Conservation (phyloP, 257 asterid species). For the Dorcoceras hygrometricum region DNA sequence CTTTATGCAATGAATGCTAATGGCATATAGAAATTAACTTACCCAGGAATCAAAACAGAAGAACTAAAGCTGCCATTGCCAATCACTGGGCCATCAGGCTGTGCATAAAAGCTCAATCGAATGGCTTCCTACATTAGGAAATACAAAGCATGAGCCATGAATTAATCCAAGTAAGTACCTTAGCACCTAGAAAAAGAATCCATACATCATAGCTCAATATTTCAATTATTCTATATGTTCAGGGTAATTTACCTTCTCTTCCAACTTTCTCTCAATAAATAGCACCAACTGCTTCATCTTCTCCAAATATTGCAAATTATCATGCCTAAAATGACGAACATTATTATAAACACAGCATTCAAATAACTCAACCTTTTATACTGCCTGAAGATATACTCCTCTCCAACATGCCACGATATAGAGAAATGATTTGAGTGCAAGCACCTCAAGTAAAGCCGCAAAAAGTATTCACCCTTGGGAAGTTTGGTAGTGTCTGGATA, state of each 20-base stretch:
- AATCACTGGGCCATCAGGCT: slow-evolving; percentile 91
- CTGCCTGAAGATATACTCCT: slow-evolving; percentile 14
- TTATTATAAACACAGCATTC: slow-evolving; percentile 19
- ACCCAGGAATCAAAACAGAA: slow-evolving; percentile 88
- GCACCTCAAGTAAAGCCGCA: slow-evolving; percentile 83
- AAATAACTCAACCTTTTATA: slow-evolving; percentile 21
- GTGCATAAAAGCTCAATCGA: slow-evolving; percentile 71
- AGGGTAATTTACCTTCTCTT: slow-evolving; percentile 63
- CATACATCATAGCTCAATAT: neutral
- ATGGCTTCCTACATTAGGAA: slow-evolving; percentile 51
- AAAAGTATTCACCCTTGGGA: slow-evolving; percentile 90
- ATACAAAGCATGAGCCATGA: slow-evolving; percentile 5
- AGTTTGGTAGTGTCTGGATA: slow-evolving; percentile 76
- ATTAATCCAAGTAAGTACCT: neutral
- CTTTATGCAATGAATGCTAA: slow-evolving; percentile 19
- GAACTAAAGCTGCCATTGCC: slow-evolving; percentile 73
- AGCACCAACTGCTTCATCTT: slow-evolving; percentile 89
- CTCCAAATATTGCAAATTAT: slow-evolving; percentile 86
- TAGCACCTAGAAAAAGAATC: neutral
- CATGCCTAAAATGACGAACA: slow-evolving; percentile 65
- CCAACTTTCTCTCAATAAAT: slow-evolving; percentile 82
- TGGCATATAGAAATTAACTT: slow-evolving; percentile 27
- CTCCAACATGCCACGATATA: slow-evolving; percentile 18
- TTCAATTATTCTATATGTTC: neutral
- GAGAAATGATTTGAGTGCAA: slow-evolving; percentile 20